Evolutionary conservation across 2,329 filamentous ascomycete genomes (phyloP).

Genomic region (Fusarium chlamydosporum): DNA sequence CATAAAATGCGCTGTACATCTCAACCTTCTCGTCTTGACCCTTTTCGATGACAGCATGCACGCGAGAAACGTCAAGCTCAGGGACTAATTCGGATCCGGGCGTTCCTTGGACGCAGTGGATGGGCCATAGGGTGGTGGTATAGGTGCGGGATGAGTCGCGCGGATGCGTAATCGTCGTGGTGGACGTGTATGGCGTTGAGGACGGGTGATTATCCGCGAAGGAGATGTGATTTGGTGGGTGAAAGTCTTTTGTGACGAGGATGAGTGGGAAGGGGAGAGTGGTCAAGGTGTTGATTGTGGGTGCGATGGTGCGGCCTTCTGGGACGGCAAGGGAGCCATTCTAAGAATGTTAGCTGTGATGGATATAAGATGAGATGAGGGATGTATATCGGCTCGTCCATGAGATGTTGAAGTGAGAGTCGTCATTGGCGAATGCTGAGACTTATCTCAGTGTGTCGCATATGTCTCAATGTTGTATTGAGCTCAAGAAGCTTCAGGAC

Average conservation of each 20-base stretch:
- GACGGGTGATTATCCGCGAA: constrained; percentile 84
- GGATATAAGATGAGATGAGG: no score
- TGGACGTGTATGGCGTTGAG: constrained; percentile 77
- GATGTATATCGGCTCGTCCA: no score
- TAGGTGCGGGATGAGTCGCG: constrained; percentile 73
- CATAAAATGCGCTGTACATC: constrained; percentile 94
- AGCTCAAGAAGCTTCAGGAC: background rate
- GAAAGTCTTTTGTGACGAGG: constrained; percentile 93
- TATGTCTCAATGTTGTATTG: background rate
- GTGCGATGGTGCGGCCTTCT: constrained; percentile 77
- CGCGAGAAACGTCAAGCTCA: constrained; percentile 71
- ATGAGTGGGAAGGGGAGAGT: constrained; percentile 77
- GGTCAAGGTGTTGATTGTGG: constrained; percentile 81
- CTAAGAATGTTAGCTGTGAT: constrained; percentile 61
- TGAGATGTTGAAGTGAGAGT: background rate
- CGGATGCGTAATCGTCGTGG: constrained; percentile 76
- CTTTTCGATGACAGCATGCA: constrained; percentile 83
- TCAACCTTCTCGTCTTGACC: constrained; percentile 81
- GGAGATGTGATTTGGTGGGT: constrained; percentile 86
- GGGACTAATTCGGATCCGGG: constrained; percentile 79
- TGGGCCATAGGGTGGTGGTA: constrained; percentile 84
- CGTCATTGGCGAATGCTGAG: background rate
- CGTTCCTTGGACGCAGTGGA: constrained; percentile 86
- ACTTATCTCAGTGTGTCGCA: background rate
- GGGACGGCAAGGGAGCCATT: constrained; percentile 87